Evolutionary conservation across 768 basidiomycete species (phyloP), one percentile per base, ranked within the genome.

Genomic region (Macrolepiota fuliginosa): DNA sequence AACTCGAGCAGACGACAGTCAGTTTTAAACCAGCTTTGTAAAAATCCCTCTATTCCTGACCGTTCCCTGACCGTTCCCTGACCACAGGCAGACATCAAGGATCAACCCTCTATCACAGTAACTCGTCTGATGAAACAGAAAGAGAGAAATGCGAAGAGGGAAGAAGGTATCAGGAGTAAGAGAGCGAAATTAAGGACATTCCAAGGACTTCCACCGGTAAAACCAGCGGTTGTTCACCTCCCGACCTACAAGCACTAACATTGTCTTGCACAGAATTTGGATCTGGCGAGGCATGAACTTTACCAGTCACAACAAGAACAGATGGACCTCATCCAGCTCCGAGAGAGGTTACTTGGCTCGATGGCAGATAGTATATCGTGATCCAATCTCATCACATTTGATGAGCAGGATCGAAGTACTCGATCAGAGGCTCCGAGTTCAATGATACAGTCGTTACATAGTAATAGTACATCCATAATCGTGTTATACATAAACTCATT

Each of bases 201-300:
- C 66, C 78, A 78, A 63, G 82, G 81, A 0, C 69, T 85, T 11
- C 82, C 83, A 17, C 81, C 83, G 1, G 83, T 83, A 67, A 22
- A 12, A 9, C 7, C 53, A 36, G 7, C 10, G 27, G 7, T 12
- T n/a, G 12, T 22, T 22, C n/a, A 27, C n/a, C n/a, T n/a, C n/a
- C n/a, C 19, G 19, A 45, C 27, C 36, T n/a, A 4, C 19, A 24
- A 2, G 55, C 13, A 22, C 45, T 47, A 17, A 12, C 51, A 22
- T 49, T n/a, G 37, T 39, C 35, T 22, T 35, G 46, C 3, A 10
- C 50, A 83, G 83, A 81, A 83, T 55, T 64, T 83, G 5, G 78
- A 82, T 5, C 67, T 82, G 1, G 82, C 82, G 0, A 69, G 76
- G 12, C 72, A 77, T 27, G 77, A 81, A 57, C 69, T 84, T 6